Evolutionary conservation across 192 early-diverging fungal species (phyloP).

Genomic region (Coemansia sp.): DNA sequence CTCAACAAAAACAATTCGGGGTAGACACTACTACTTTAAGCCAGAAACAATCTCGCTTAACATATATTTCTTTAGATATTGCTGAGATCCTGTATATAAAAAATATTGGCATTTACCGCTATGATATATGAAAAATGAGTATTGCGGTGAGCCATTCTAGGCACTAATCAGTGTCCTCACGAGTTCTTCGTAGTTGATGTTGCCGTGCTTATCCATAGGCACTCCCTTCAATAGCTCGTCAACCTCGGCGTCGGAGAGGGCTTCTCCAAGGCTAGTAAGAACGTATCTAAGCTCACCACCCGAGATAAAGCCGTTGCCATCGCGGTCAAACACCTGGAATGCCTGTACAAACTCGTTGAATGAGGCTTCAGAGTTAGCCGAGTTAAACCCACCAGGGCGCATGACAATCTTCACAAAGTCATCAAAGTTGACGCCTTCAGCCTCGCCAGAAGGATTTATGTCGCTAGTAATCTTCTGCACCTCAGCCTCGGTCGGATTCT

Average conservation of each 20-base stretch:
- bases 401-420: conserved; percentile 68
- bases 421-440: conserved; percentile 63
- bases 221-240: conserved; percentile 78
- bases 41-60: too few species aligned
- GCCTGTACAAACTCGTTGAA: conserved; percentile 80
- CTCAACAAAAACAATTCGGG: too few species aligned
- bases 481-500: conserved; percentile 77
- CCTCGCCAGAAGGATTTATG: conserved; percentile 45
- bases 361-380: conserved; percentile 61
- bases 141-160: conserved; percentile 5
- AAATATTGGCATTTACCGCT: not conserved
- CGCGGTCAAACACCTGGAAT: conserved; percentile 87
- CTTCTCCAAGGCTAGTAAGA: conserved; percentile 80
- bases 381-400: conserved; percentile 69
- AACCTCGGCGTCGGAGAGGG: conserved; percentile 72
- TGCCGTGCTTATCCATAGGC: conserved; percentile 72
- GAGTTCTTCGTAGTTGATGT: conserved; percentile 77
- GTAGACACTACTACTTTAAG: too few species aligned
- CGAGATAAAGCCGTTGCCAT: conserved; percentile 72
- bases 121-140: not conserved
- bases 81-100: not conserved
- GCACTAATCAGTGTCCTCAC: conserved; percentile 47
- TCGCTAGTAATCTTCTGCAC: conserved; percentile 62
- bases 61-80: too few species aligned
- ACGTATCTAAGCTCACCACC: conserved; percentile 79